Evolutionary conservation across 2,329 filamentous ascomycete genomes (phyloP).

Genomic region (Verticillium dahliae): DNA sequence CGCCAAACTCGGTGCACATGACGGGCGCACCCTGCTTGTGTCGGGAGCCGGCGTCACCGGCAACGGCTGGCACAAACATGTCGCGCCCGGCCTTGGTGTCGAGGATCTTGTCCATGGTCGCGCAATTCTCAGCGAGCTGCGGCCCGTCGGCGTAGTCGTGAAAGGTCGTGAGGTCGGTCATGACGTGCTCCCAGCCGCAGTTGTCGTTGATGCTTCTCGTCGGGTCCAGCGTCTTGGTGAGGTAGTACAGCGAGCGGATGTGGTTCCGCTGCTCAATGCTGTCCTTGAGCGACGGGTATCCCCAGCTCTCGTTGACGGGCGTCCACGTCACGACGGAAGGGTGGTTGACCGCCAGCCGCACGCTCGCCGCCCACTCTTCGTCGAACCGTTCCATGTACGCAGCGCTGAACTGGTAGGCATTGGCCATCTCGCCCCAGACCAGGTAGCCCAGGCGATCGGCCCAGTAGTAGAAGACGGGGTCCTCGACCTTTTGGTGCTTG

Average conservation of each 20-base stretch:
- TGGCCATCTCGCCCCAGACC: conserved; percentile 60
- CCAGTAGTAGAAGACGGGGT: conserved; percentile 54
- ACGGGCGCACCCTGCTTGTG: conserved; percentile 51
- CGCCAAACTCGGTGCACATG: conserved; percentile 62
- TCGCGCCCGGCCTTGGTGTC: conserved; percentile 41
- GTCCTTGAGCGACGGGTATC: conserved; percentile 50
- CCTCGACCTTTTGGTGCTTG: conserved; percentile 60
- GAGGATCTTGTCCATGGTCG: conserved; percentile 46
- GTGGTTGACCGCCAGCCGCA: conserved; percentile 59
- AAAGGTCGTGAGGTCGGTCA: conserved; percentile 59
- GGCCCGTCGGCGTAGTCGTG: conserved; percentile 60
- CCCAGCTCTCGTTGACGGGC: conserved; percentile 59
- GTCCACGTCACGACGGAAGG: conserved; percentile 61
- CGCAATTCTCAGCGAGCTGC: conserved; percentile 48
- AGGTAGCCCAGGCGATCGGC: conserved; percentile 55
- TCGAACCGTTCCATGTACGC: conserved; percentile 53
- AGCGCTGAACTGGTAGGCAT: conserved; percentile 54
- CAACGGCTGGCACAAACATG: conserved; percentile 46
- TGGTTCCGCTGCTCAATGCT: conserved; percentile 56
- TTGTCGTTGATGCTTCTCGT: conserved; percentile 64
- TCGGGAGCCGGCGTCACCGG: conserved; percentile 38
- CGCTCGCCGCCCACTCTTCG: conserved; percentile 57
- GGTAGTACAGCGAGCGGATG: conserved; percentile 55
- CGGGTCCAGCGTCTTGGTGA: conserved; percentile 58
- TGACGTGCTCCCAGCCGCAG: conserved; percentile 64